Evolutionary conservation across 176 grass and related monocot species (phyloP).

Genomic region (Zea mays): Zm-B73-REFERENCE-NAM-5.0 NC_050102.1:104255501-104256000

Average conservation of each 20-base stretch:
- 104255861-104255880: conserved; percentile 73
- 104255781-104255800: conserved; percentile 59
- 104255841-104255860: conserved; percentile 55
- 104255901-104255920: neutral
- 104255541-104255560: conserved; percentile 67
- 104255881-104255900: conserved; percentile 54
- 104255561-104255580: conserved; percentile 86
- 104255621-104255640: conserved; percentile 69
- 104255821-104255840: conserved; percentile 75
- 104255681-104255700: conserved; percentile 88
- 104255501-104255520: conserved; percentile 7
- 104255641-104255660: conserved; percentile 51
- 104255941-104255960: conserved; percentile 20
- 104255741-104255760: conserved; percentile 69
- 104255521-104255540: conserved; percentile 20
- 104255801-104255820: conserved; percentile 62
- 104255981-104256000: neutral
- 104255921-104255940: conserved; percentile 10
- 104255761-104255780: conserved; percentile 58
- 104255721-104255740: conserved; percentile 89
- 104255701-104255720: conserved; percentile 77
- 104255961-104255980: neutral
- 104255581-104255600: conserved; percentile 83
- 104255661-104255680: conserved; percentile 78
- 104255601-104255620: conserved; percentile 60